Conservation (phyloP, 129 eudicot species). For the Chrysanthemum makinoi region DNA sequence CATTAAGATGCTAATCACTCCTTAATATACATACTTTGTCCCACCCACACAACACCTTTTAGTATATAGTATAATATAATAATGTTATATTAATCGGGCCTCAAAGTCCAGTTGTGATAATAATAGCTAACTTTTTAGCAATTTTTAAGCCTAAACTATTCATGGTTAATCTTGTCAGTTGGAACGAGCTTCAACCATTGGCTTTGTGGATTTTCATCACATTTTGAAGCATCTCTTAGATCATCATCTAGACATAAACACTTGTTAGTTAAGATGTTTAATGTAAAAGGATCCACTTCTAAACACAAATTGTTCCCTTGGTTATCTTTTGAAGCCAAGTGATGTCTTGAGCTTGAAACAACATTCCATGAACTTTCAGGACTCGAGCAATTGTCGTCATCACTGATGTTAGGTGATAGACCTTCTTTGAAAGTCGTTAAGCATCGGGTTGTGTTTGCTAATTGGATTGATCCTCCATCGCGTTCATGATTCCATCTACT, state of each 20-base stretch:
- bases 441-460: conserved; percentile 24
- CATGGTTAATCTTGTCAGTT: conserved; percentile 21
- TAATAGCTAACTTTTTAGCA: no score
- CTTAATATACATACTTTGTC: no score
- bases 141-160: not conserved
- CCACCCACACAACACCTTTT: no score
- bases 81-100: no score
- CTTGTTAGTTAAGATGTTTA: conserved; percentile 43
- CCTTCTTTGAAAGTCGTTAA: conserved; percentile 34
- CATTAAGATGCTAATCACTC: no score
- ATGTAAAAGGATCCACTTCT: conserved; percentile 42
- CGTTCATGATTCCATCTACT: conserved; percentile 40
- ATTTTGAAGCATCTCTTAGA: conserved; percentile 36
- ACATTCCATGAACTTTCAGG: conserved; percentile 42
- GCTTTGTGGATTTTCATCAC: conserved; percentile 53
- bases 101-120: no score
- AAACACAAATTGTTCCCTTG: conserved; percentile 53
- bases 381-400: conserved; percentile 31
- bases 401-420: conserved; percentile 20
- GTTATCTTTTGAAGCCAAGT: conserved; percentile 40
- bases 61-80: no score
- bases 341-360: conserved; percentile 53
- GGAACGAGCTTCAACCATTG: conserved; percentile 74
- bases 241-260: conserved; percentile 57
- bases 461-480: conserved; percentile 37